Base-by-base conservation (phyloP, 2,329 filamentous ascomycete species). In the Aspergillus piperis region DNA sequence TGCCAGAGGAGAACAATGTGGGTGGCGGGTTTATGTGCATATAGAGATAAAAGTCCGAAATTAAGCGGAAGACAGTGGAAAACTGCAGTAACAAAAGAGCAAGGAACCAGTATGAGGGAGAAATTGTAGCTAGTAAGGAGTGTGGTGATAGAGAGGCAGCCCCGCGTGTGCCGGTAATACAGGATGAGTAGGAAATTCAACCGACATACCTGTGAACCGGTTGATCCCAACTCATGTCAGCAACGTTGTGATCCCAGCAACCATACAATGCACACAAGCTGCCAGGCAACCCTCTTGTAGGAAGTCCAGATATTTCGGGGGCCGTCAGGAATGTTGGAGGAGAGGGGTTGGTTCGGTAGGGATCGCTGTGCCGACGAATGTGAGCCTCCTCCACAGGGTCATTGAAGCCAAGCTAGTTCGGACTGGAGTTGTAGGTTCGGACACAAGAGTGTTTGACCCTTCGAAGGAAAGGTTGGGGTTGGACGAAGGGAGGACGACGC, bases 181-280 rank as follows among this genome's bases (percentile, higher is more conserved):
- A 39, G 58, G 42, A 55, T 41, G 54, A 58, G 58, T 56, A 62
- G 42, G 44, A 48, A 60, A 49, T 23, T 41, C 44, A 36, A 38
- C 27, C 32, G 47, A 69, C 76, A 74, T 75, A 79, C 77, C 77
- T 79, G 72, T 79, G 76, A 69, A 78, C 73, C 68, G 77, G 77
- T 62, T 76, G 73, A 75, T 79, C 77, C 76, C 75, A 79, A 78
- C 73, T 79, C 77, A 79, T 79, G 75, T 75, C 77, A 77, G 75
- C 75, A 72, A 71, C 66, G 65, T 57, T 63, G 51, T 65, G 67
- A 70, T 66, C 70, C 70, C 67, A 70, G 71, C 74, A 73, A 75
- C 71, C 75, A 78, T 77, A 68, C 66, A 76, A 70, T 58, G 68
- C 32, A 41, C 32, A 41, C 62, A 60, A 74, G 68, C 68, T 69